Conservation (phyloP, 2,329 filamentous ascomycete genomes). For the Fusarium napiforme region DNA sequence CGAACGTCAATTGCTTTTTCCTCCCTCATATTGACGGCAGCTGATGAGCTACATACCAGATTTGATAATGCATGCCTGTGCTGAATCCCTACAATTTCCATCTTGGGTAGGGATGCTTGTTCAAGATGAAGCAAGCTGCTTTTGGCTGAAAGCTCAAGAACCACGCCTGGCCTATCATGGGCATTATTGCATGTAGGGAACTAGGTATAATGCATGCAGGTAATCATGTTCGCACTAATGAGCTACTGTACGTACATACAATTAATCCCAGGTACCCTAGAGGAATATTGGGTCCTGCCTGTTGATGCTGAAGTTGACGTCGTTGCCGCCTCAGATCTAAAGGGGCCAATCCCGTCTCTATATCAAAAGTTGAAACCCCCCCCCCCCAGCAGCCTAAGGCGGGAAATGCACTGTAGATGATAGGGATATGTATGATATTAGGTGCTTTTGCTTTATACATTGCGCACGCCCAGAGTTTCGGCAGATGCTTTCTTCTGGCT, state of each 20-base stretch:
- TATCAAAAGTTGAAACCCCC: not conserved
- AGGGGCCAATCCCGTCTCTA: slow-evolving; percentile 10
- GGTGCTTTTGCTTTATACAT: slow-evolving; percentile 1
- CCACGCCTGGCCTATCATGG: slow-evolving; percentile 18
- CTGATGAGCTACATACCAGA: slow-evolving; percentile 22
- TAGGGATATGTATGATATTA: not conserved
- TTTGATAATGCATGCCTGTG: not conserved
- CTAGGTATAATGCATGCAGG: slow-evolving; percentile 21
- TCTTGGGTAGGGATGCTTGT: slow-evolving; percentile 1
- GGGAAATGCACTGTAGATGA: not conserved
- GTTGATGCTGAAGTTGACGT: not conserved
- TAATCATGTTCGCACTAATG: slow-evolving; percentile 37
- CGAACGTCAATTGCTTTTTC: slow-evolving; percentile 19
- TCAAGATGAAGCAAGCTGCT: slow-evolving; percentile 11
- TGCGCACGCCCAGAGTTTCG: slow-evolving; percentile 18
- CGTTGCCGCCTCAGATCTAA: not conserved
- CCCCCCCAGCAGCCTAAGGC: not conserved
- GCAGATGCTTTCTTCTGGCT: not conserved
- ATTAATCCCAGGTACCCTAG: too few relatives aligned
- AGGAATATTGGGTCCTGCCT: not conserved
- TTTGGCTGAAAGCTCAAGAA: slow-evolving; percentile 16
- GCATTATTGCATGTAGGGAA: not conserved
- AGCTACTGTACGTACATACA: not conserved
- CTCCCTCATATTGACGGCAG: not conserved
- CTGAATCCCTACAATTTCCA: not conserved